These are phyloP conservation scores for Botrytis fragariae DNA, from an alignment of 2,329 filamentous ascomycete species.

Conservation along the genomic window DNA sequence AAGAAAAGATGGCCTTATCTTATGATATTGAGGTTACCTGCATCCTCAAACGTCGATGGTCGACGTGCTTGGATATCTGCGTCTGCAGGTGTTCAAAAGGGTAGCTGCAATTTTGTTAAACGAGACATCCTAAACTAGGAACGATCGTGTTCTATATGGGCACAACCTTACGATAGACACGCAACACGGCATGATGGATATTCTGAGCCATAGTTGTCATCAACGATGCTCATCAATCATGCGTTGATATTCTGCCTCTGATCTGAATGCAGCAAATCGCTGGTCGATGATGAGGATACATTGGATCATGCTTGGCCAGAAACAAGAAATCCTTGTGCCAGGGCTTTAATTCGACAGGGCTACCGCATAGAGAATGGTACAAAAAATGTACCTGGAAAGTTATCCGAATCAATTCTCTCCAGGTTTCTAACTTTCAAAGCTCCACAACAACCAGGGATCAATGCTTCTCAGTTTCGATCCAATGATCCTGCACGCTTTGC, in stretches of 20 bases:
- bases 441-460: not conserved
- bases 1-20: not conserved
- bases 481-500: not conserved
- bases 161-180: not conserved
- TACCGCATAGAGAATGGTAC: not conserved
- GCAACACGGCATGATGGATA: not conserved
- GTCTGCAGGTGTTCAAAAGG: conserved; percentile 11
- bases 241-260: not conserved
- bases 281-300: not conserved
- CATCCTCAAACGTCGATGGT: not conserved
- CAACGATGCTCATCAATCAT: not conserved
- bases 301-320: conserved; percentile 6
- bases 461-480: not conserved
- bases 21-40: conserved; percentile 4
- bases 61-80: conserved; percentile 5
- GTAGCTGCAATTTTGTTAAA: not conserved
- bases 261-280: not conserved
- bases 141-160: not conserved
- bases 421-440: not conserved
- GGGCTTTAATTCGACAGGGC: not conserved
- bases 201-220: not conserved
- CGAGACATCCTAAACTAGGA: not conserved
- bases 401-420: not conserved
- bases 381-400: not conserved
- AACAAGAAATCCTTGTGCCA: not conserved